A percentile compares a stretch with the other conserved stretches of the same genome.
Evolutionary conservation across 257 asterid genomes (phyloP).

Genomic region (Jacaranda copaia): DNA sequence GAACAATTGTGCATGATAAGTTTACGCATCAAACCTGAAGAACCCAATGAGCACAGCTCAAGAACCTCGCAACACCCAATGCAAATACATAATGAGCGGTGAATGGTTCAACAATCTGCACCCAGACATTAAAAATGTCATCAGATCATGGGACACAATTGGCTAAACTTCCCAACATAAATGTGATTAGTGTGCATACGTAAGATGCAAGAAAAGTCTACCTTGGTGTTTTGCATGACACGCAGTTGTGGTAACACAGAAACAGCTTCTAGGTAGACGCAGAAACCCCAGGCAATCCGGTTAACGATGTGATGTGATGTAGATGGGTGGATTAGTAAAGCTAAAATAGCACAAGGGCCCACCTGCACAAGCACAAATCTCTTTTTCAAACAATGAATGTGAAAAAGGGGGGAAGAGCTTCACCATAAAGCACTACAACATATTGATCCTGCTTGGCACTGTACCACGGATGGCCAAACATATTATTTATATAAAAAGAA

Average conservation of each 20-base stretch:
- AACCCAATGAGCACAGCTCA: conserved; percentile 88
- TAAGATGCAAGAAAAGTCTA: conserved; percentile 27
- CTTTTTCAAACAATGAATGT: conserved; percentile 22
- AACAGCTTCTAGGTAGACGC: conserved; percentile 82
- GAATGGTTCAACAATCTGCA: conserved; percentile 84
- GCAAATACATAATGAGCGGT: conserved; percentile 85
- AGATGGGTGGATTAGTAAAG: conserved; percentile 68
- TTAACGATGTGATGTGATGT: conserved; percentile 67
- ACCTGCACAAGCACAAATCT: conserved; percentile 47
- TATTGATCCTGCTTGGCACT: not conserved
- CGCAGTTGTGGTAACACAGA: conserved; percentile 78
- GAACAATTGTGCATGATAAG: no score
- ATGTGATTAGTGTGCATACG: not conserved
- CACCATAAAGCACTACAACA: not conserved
- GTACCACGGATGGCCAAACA: no score
- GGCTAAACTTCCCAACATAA: conserved; percentile 22
- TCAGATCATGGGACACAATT: conserved; percentile 1
- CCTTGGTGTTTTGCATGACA: conserved; percentile 83
- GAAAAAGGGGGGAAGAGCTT: not conserved
- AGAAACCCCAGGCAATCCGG: conserved; percentile 79
- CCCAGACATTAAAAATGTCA: conserved; percentile 12
- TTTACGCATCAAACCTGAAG: conserved; percentile 66
- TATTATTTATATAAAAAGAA: no score
- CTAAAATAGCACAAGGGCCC: conserved; percentile 71
- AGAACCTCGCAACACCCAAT: conserved; percentile 80